Conservation (phyloP, 2,329 filamentous ascomycete genomes). For the Elsinoe australis region DNA sequence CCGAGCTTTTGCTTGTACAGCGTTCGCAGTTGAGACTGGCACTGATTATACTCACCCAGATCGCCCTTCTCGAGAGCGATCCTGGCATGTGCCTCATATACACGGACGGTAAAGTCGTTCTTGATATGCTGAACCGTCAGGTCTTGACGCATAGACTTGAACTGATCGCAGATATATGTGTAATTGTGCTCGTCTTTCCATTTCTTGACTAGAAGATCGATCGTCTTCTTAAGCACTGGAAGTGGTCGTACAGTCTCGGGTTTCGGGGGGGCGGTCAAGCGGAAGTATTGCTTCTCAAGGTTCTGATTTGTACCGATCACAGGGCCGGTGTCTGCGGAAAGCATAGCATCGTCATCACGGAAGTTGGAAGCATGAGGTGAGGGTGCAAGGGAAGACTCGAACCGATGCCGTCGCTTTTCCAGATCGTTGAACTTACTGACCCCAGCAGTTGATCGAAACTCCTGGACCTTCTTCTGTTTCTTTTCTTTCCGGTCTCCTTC, state of each 20-base stretch:
- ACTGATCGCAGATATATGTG: constrained; percentile 96
- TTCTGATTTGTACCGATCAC: constrained; percentile 77
- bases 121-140: constrained; percentile 95
- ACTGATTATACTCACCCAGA: constrained; percentile 99
- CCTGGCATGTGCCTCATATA: constrained; percentile 95
- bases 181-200: constrained; percentile 94
- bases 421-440: constrained; percentile 85
- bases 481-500: constrained; percentile 42
- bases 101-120: constrained; percentile 90
- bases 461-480: constrained; percentile 31
- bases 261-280: constrained; percentile 82
- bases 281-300: constrained; percentile 90
- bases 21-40: constrained; percentile 92
- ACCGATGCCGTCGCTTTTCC: constrained; percentile 84
- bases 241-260: constrained; percentile 83
- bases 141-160: constrained; percentile 97
- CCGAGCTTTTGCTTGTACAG: constrained; percentile 81
- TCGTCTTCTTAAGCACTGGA: constrained; percentile 67
- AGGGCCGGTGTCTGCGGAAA: constrained; percentile 50
- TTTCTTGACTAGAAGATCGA: constrained; percentile 86
- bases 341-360: constrained; percentile 42
- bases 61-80: constrained; percentile 98
- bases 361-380: constrained; percentile 38
- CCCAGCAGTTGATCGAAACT: constrained; percentile 33
- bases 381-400: constrained; percentile 54